These are phyloP conservation scores for Lithohypha guttulata DNA, from an alignment of 2,329 filamentous ascomycete genomes.

Conservation along the genomic window DNA sequence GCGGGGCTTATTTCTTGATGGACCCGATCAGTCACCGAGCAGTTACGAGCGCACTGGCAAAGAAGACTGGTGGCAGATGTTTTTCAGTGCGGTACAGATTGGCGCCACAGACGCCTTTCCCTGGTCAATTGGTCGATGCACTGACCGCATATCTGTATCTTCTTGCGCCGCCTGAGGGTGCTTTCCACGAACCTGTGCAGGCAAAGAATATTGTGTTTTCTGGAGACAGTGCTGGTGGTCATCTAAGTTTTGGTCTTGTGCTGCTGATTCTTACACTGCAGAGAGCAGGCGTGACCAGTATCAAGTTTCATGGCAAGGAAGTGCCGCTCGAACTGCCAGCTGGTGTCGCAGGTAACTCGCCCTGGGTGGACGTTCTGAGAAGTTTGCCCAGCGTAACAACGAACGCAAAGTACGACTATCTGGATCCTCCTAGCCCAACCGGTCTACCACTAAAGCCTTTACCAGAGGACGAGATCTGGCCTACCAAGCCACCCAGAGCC, in stretches of 20 bases:
- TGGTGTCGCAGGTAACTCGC: constrained; percentile 30
- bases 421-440: constrained; percentile 25
- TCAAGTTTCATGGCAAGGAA: constrained; percentile 32
- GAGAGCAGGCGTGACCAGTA: constrained; percentile 23
- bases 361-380: constrained; percentile 34
- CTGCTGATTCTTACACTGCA: constrained; percentile 34
- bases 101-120: constrained; percentile 39
- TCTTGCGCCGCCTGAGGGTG: constrained; percentile 33
- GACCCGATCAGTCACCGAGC: constrained; percentile 35
- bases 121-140: constrained; percentile 36
- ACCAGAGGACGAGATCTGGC: constrained; percentile 31
- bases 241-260: constrained; percentile 31
- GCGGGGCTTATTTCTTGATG: constrained; percentile 36
- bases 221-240: constrained; percentile 38
- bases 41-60: constrained; percentile 29
- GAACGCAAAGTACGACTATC: constrained; percentile 33
- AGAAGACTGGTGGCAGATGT: constrained; percentile 28
- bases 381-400: constrained; percentile 31
- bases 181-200: constrained; percentile 33
- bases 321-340: constrained; percentile 32
- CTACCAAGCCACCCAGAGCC: constrained; percentile 31
- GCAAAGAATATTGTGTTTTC: constrained; percentile 36
- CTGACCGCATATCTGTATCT: constrained; percentile 39
- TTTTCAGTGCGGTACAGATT: constrained; percentile 38
- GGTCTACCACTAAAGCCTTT: constrained; percentile 22